Evolutionary conservation across 768 basidiomycete species (phyloP).

Genomic region (Leccinum olivaceopallidum): DNA sequence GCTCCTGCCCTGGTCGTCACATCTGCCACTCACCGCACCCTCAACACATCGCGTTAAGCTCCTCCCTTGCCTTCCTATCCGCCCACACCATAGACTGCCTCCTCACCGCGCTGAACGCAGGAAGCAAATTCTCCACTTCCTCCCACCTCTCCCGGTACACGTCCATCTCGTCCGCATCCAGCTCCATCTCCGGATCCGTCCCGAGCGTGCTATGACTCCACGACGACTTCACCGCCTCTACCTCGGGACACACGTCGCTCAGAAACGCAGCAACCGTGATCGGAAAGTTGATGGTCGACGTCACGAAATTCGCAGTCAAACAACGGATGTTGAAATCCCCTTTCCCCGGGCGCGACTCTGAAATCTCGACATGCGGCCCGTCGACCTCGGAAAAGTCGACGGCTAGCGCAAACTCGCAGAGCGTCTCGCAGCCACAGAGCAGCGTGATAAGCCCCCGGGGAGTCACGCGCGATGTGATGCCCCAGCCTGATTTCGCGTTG

Average conservation of each 20-base stretch:
- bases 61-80: background rate
- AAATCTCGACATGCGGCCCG: background rate
- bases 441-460: conserved; percentile 23
- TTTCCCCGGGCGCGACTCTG: conserved; percentile 4
- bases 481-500: conserved; percentile 24
- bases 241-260: conserved; percentile 25
- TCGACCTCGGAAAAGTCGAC: conserved; percentile 26
- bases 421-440: conserved; percentile 11
- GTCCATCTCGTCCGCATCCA: conserved; percentile 8
- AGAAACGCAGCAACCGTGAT: conserved; percentile 26
- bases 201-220: conserved; percentile 10
- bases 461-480: conserved; percentile 19
- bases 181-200: conserved; percentile 2
- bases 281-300: conserved; percentile 23
- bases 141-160: conserved; percentile 21
- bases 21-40: background rate
- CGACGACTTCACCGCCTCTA: conserved; percentile 11
- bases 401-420: conserved; percentile 19
- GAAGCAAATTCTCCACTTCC: conserved; percentile 25
- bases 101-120: conserved; percentile 23
- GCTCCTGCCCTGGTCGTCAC: no score
- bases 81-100: conserved; percentile 17
- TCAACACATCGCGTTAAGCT: background rate
- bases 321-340: conserved; percentile 16
- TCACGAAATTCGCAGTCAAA: conserved; percentile 16